Percentiles rank a stretch among this genome's conserved stretches.
These are phyloP conservation scores for Trichoderma sp. DNA, from an alignment of 2,329 filamentous ascomycete genomes.

Conservation along the genomic window DNA sequence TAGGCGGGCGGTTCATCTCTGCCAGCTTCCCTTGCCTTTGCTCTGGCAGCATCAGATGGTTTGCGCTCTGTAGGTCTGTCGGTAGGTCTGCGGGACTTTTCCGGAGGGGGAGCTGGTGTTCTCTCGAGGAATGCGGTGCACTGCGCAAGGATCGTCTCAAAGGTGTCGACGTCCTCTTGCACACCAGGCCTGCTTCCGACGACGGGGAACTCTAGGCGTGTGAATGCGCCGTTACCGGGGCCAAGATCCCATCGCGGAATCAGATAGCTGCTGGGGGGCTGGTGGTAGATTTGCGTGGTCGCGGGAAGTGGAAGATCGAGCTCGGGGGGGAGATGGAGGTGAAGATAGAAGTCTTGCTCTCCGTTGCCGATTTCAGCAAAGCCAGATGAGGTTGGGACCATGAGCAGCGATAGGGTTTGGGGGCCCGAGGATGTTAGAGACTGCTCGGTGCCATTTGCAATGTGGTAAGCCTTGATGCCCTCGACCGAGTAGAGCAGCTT, in stretches of 20 bases:
- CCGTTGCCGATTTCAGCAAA: slow-evolving; percentile 58
- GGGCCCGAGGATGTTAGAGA: slow-evolving; percentile 80
- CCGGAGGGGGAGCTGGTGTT: slow-evolving; percentile 56
- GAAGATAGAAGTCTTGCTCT: slow-evolving; percentile 94
- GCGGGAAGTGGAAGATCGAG: slow-evolving; percentile 90
- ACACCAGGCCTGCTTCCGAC: slow-evolving; percentile 68
- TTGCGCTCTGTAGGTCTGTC: background rate
- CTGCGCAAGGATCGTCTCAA: slow-evolving; percentile 96
- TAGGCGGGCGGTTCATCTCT: slow-evolving; percentile 59
- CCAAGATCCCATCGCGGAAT: slow-evolving; percentile 95
- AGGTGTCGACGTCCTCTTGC: slow-evolving; percentile 92
- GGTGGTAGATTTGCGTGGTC: slow-evolving; percentile 95
- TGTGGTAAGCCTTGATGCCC: slow-evolving; percentile 87
- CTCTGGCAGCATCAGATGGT: slow-evolving; percentile 18
- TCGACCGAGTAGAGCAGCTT: slow-evolving; percentile 70
- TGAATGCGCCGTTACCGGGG: slow-evolving; percentile 84
- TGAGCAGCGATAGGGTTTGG: slow-evolving; percentile 87
- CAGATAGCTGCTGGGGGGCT: slow-evolving; percentile 86
- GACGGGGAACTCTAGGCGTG: slow-evolving; percentile 82
- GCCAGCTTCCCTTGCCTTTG: slow-evolving; percentile 35
- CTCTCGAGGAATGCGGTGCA: slow-evolving; percentile 94
- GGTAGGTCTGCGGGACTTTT: slow-evolving; percentile 15
- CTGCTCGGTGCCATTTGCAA: slow-evolving; percentile 81
- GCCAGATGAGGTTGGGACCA: slow-evolving; percentile 87
- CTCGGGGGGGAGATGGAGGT: slow-evolving; percentile 90